Conservation (phyloP, 768 basidiomycete genomes). For the Hericium erinaceus region DNA sequence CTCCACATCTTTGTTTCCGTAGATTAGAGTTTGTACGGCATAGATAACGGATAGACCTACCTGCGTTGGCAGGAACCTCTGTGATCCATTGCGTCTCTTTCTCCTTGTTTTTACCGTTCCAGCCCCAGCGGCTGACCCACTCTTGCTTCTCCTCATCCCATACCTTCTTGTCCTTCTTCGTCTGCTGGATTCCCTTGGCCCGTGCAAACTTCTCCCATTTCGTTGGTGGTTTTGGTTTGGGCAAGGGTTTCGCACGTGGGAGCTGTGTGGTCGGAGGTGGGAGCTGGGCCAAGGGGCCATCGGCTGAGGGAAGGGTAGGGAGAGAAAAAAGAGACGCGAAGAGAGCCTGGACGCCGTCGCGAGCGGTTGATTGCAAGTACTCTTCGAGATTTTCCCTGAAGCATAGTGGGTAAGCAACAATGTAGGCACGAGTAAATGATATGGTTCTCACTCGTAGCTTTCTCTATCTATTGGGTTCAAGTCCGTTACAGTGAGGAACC, state of each 20-base stretch:
- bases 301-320: conserved; percentile 62
- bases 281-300: conserved; percentile 78
- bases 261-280: conserved; percentile 69
- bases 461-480: conserved; percentile 79
- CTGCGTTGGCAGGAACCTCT: conserved; percentile 81
- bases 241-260: conserved; percentile 87
- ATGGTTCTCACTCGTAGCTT: conserved; percentile 57
- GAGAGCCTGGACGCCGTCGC: conserved; percentile 77
- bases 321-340: conserved; percentile 74
- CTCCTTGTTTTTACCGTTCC: conserved; percentile 82
- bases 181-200: conserved; percentile 87
- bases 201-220: conserved; percentile 97
- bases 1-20: conserved; percentile 49
- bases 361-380: conserved; percentile 68
- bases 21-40: background rate
- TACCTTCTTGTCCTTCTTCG: conserved; percentile 62
- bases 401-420: background rate
- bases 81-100: conserved; percentile 84
- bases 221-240: conserved; percentile 84
- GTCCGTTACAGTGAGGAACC: conserved; percentile 80
- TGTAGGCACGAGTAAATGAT: background rate
- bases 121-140: conserved; percentile 89
- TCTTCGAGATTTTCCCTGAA: conserved; percentile 68
- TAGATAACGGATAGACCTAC: conserved; percentile 33
- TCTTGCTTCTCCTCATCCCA: conserved; percentile 96